Conservation (phyloP, 257 asterid genomes). For the Eustoma russellianum region DNA sequence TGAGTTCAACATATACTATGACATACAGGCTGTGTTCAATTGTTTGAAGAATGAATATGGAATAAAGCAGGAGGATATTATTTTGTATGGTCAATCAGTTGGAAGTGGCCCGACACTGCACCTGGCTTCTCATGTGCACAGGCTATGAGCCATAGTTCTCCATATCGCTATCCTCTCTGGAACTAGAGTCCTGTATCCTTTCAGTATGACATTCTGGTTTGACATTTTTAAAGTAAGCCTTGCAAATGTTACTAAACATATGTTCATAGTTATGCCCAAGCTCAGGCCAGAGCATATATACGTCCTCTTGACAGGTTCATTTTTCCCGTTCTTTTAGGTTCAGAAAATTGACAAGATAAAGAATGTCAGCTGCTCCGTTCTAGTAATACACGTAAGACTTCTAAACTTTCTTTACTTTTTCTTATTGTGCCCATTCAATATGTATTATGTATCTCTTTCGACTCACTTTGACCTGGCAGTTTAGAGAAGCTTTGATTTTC, state of each 20-base stretch:
- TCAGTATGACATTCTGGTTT: conserved; percentile 95
- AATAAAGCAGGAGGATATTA: conserved; percentile 86
- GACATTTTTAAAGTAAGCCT: conserved; percentile 81
- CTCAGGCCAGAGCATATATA: no score
- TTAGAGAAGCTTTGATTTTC: no score
- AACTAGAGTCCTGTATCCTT: conserved; percentile 84
- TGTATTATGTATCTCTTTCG: no score
- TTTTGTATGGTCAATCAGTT: conserved; percentile 95
- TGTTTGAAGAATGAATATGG: conserved; percentile 76
- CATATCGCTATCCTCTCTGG: conserved; percentile 99
- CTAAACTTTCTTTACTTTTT: not conserved
- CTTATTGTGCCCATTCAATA: no score
- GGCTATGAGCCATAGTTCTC: conserved; percentile 84
- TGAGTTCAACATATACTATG: conserved; percentile 83
- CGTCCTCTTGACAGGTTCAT: no score
- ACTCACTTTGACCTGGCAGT: no score
- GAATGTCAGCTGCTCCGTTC: conserved; percentile 81
- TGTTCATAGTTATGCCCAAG: no score
- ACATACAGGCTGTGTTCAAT: conserved; percentile 83
- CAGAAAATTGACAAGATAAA: conserved; percentile 94
- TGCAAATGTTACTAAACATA: no score
- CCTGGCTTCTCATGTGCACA: conserved; percentile 63
- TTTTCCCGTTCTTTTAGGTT: no score
- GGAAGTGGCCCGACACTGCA: conserved; percentile 97
- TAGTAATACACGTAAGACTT: conserved; percentile 89